These are phyloP conservation scores for Salix caprea DNA, from an alignment of 345 rosid species.

Conservation along the genomic window DNA sequence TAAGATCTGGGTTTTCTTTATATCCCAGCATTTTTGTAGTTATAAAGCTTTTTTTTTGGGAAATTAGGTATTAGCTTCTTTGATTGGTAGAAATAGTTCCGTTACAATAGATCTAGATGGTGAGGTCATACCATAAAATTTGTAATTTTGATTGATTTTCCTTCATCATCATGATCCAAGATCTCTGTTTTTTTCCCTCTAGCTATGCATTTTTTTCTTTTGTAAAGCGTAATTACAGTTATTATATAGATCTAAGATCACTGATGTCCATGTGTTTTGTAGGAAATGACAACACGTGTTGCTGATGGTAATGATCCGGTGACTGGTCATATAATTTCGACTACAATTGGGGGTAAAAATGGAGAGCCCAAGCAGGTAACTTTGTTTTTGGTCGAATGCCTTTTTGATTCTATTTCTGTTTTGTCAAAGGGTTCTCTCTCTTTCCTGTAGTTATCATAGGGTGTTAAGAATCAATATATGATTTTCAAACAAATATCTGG, in stretches of 20 bases:
- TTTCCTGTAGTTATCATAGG: background rate
- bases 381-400: background rate
- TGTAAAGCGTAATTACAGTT: background rate
- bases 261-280: conserved; percentile 17
- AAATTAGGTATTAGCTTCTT: background rate
- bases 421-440: background rate
- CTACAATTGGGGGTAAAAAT: conserved; percentile 86
- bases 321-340: conserved; percentile 84
- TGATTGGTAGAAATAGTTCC: background rate
- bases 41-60: background rate
- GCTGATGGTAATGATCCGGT: conserved; percentile 69
- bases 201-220: background rate
- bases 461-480: background rate
- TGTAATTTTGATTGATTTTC: background rate
- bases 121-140: background rate
- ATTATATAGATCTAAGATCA: background rate
- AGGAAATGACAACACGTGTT: conserved; percentile 73
- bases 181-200: background rate
- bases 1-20: background rate
- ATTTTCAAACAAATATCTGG: background rate
- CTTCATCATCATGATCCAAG: conserved; percentile 15
- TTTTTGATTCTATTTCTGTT: background rate
- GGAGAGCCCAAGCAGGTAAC: conserved; percentile 85
- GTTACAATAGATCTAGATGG: conserved; percentile 1
- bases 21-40: background rate